Base-by-base conservation (phyloP, 1,284 basidiomycete genomes). In the Kwoniella shivajii region DNA sequence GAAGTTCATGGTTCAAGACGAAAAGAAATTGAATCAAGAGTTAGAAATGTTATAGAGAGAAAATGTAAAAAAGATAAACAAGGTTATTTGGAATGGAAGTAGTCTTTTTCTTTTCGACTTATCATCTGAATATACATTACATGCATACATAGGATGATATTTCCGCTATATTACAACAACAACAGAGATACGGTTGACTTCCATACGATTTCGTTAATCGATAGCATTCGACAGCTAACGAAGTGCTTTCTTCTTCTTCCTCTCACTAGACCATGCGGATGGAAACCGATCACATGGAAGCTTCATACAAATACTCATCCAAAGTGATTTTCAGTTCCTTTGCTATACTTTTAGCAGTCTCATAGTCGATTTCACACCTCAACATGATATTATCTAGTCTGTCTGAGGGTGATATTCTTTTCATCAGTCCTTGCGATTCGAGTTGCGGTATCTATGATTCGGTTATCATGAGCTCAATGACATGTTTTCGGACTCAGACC, bases 291-390 rank as follows among this genome's bases (percentile, higher is more conserved):
- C 45, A 71, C 51, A 57, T 58, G 1, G 48, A 53, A 24, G 74
- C 68, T 57, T 91, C 88, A 84, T 88, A 92, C 61, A 92, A 75
- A 47, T 90, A 73, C 64, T 90, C 88, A 61, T 57, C 82, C 45
- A 92, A 66, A 0, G 83, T 79, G 24, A 92, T 79, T 6, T 82
- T 81, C 34, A 92, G 68, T 30, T 87, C 84, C 55, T 83, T 84
- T 7, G 88, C 86, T 5, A 92, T 71, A 5, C 71, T 73, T 52
- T 86, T 77, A 1, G 84, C 84, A 6, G 82, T 78, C 14, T 89
- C 86, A 57, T 88, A 86, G 16, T 85, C 84, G 24, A 90, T 81
- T 11, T 86, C 88, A 69, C 87, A 89, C 65, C 88, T 89, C 68
- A 89, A 86, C 76, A 82, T 84, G 13, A 92, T 73, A 61, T 83